These are phyloP conservation scores for Pythium insidiosum DNA, from an alignment of 352 stramenopile genomes.

Conservation along the genomic window DNA sequence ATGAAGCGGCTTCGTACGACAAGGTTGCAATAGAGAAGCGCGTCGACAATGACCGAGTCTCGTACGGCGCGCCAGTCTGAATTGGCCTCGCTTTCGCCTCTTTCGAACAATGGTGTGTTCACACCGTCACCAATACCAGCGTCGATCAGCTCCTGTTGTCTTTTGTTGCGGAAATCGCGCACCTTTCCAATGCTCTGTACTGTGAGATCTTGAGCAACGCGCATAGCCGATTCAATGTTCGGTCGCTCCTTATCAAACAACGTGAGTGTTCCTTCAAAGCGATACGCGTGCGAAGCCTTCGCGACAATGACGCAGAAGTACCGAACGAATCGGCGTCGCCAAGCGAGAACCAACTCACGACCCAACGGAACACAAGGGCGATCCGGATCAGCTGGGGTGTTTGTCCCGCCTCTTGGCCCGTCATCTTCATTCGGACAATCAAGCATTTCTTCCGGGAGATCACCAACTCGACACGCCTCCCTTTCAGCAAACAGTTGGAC, in stretches of 20 bases:
- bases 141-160: slow-evolving; percentile 24
- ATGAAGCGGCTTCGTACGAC: slow-evolving; percentile 76
- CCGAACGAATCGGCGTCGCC: slow-evolving; percentile 80
- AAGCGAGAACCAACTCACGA: slow-evolving; percentile 60
- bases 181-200: slow-evolving; percentile 66
- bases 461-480: slow-evolving; percentile 53
- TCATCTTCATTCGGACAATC: slow-evolving; percentile 5
- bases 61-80: slow-evolving; percentile 9
- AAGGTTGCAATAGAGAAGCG: slow-evolving; percentile 71
- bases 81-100: slow-evolving; percentile 1
- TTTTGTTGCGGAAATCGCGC: slow-evolving; percentile 34
- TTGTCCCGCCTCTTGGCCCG: neutral
- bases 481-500: slow-evolving; percentile 80
- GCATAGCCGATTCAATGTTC: slow-evolving; percentile 80
- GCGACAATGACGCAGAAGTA: slow-evolving; percentile 79
- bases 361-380: slow-evolving; percentile 27
- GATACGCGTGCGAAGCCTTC: slow-evolving; percentile 64
- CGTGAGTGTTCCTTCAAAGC: slow-evolving; percentile 57
- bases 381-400: slow-evolving; percentile 1
- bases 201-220: slow-evolving; percentile 61
- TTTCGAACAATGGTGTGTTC: too few relatives aligned
- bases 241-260: slow-evolving; percentile 74
- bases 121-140: slow-evolving; percentile 1
- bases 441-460: slow-evolving; percentile 33
- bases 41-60: slow-evolving; percentile 69